phyloP scores from a whole-genome alignment of 192 early-diverging fungal species.

The Geranomyces michiganensis region DNA sequence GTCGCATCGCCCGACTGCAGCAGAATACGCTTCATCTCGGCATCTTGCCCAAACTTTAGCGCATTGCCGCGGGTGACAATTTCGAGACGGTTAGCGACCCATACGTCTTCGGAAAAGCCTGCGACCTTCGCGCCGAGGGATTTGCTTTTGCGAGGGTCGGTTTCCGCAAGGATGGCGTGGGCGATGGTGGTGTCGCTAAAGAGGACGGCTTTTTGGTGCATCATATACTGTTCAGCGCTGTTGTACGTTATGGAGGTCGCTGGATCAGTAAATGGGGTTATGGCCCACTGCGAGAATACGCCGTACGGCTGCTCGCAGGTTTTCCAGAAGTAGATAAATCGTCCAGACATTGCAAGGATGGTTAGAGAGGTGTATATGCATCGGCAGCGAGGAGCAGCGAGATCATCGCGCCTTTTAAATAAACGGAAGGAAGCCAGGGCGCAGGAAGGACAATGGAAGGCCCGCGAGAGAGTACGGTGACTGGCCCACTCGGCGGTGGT shows the following conservation, averaged over 20 bases:
- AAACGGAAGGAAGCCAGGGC: too few species aligned
- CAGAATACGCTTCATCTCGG: not conserved
- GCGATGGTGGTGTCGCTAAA: conserved; percentile 11
- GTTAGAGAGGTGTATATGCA: too few species aligned
- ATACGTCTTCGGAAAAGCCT: conserved; percentile 3
- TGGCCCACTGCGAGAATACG: conserved; percentile 18
- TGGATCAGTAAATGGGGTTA: conserved; percentile 11
- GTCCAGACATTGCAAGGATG: too few species aligned
- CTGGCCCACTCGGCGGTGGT: too few species aligned
- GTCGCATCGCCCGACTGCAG: not conserved
- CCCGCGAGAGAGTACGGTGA: too few species aligned
- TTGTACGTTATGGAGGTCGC: not conserved
- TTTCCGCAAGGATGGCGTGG: conserved; percentile 10
- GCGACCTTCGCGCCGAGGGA: conserved; percentile 4
- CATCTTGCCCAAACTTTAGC: conserved; percentile 14
- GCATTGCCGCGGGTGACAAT: not conserved
- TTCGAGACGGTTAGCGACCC: not conserved
- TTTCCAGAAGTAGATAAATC: conserved; percentile 24
- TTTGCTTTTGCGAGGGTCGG: conserved; percentile 1
- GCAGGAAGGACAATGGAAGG: too few species aligned
- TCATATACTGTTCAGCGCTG: conserved; percentile 24
- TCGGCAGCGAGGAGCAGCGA: too few species aligned
- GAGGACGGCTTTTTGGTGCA: conserved; percentile 17
- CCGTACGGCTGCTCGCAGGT: conserved; percentile 13
- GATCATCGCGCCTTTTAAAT: too few species aligned